Evolutionary conservation across 495 filamentous ascomycete species (phyloP).

Genomic region (Talaromyces liani): DNA sequence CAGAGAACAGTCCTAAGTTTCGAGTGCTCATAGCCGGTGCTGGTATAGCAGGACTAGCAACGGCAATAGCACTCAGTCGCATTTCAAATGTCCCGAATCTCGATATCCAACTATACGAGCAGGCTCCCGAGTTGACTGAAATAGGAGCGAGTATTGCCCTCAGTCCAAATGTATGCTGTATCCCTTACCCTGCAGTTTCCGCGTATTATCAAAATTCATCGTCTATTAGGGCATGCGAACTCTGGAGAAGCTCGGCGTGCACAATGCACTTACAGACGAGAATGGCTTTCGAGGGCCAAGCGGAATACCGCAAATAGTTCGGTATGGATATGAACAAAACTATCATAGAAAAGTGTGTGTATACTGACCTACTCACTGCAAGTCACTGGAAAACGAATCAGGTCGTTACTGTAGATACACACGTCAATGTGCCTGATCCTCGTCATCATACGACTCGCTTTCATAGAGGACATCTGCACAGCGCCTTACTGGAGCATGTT

Average conservation of each 20-base stretch:
- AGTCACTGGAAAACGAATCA: conserved; percentile 39
- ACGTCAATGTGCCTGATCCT: conserved; percentile 26
- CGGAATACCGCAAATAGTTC: conserved; percentile 29
- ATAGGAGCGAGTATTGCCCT: conserved; percentile 45
- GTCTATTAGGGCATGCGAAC: conserved; percentile 34
- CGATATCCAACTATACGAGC: conserved; percentile 38
- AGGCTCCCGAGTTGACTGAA: conserved; percentile 34
- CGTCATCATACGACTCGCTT: conserved; percentile 40
- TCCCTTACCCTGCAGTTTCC: neutral
- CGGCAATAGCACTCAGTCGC: conserved; percentile 32
- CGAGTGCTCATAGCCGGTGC: conserved; percentile 39
- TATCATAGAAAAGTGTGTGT: too few relatives aligned
- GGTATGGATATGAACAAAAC: conserved; percentile 8
- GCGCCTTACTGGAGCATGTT: conserved; percentile 34
- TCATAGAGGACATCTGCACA: conserved; percentile 39
- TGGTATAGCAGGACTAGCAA: conserved; percentile 41
- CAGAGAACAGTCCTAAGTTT: conserved; percentile 12
- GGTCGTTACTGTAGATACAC: conserved; percentile 31
- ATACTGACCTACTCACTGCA: neutral
- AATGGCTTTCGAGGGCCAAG: conserved; percentile 33
- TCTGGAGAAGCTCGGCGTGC: conserved; percentile 35
- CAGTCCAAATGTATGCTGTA: conserved; percentile 34
- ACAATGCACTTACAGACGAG: conserved; percentile 30
- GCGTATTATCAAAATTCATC: neutral
- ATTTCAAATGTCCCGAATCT: conserved; percentile 21